These are phyloP conservation scores for Aureobasidium sp. DNA, from an alignment of 2,329 filamentous ascomycete genomes.

Conservation along the genomic window DNA sequence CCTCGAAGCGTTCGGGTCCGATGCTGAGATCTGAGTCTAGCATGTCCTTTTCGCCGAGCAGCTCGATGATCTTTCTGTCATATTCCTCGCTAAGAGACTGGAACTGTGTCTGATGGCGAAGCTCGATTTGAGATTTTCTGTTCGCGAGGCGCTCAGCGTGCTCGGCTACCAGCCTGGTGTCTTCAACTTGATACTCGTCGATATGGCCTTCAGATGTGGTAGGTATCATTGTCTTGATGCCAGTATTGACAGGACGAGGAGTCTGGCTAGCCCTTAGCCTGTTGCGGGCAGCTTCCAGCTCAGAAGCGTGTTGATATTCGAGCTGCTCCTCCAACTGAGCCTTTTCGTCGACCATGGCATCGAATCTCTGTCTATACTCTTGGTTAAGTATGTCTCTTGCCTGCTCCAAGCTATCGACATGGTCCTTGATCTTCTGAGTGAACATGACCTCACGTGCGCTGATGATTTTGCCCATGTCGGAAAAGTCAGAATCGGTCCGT, in stretches of 20 bases:
- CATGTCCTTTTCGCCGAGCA: slow-evolving; percentile 25
- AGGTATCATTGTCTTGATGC: neutral
- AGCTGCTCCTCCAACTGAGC: slow-evolving; percentile 27
- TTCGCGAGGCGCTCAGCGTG: slow-evolving; percentile 29
- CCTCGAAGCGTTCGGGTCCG: slow-evolving; percentile 29
- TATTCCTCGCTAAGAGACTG: slow-evolving; percentile 30
- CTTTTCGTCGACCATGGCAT: slow-evolving; percentile 26
- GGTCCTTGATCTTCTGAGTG: slow-evolving; percentile 31
- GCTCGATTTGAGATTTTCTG: slow-evolving; percentile 30
- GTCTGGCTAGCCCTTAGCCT: slow-evolving; percentile 26
- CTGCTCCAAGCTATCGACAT: slow-evolving; percentile 30
- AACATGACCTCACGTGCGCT: slow-evolving; percentile 31
- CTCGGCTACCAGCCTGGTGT: slow-evolving; percentile 29
- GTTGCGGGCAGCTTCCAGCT: slow-evolving; percentile 29
- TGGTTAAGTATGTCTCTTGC: slow-evolving; percentile 30
- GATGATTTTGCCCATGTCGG: slow-evolving; percentile 30
- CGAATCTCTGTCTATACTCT: slow-evolving; percentile 30
- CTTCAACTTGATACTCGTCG: slow-evolving; percentile 21
- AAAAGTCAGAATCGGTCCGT: slow-evolving; percentile 27
- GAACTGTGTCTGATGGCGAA: slow-evolving; percentile 31
- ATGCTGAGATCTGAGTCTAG: slow-evolving; percentile 29
- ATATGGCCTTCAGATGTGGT: neutral
- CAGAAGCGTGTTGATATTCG: slow-evolving; percentile 25
- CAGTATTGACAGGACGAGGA: neutral
- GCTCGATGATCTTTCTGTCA: slow-evolving; percentile 26